Evolutionary conservation across 495 filamentous ascomycete genomes (phyloP).

Genomic region (Ramalina intermedia): DNA sequence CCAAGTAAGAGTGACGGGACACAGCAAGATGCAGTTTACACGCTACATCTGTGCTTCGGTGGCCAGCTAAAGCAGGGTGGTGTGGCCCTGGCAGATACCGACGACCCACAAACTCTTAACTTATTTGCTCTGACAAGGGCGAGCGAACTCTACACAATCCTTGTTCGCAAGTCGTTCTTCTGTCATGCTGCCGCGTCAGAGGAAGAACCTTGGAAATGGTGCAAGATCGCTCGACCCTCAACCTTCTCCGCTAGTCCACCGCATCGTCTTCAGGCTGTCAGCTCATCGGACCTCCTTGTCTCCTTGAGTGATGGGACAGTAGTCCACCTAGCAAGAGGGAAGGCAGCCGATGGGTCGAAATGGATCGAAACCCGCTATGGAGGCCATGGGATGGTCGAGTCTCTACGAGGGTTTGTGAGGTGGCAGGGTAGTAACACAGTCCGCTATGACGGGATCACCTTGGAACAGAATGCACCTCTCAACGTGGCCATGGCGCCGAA

Average conservation of each 20-base stretch:
- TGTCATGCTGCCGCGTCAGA: conserved; percentile 50
- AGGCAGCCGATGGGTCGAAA: conserved; percentile 45
- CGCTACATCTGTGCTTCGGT: conserved; percentile 63
- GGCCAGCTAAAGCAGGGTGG: conserved; percentile 55
- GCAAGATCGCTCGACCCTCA: conserved; percentile 54
- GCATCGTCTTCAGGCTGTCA: conserved; percentile 65
- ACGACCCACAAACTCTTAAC: conserved; percentile 62
- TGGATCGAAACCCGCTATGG: conserved; percentile 73
- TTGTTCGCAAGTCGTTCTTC: conserved; percentile 69
- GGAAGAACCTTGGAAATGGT: conserved; percentile 56
- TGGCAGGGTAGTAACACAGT: conserved; percentile 54
- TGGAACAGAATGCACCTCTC: conserved; percentile 50
- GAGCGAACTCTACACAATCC: conserved; percentile 67
- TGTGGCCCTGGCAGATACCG: conserved; percentile 65
- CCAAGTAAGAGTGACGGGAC: conserved; percentile 53
- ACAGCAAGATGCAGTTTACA: conserved; percentile 50
- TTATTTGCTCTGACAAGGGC: conserved; percentile 67
- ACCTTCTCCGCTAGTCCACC: conserved; percentile 65
- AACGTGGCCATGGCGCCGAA: conserved; percentile 51
- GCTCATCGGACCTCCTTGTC: conserved; percentile 56
- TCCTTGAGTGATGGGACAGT: conserved; percentile 74
- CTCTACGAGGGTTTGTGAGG: conserved; percentile 54
- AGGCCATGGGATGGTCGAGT: conserved; percentile 62
- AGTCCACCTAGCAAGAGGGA: conserved; percentile 51
- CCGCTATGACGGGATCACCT: conserved; percentile 45